These are phyloP conservation scores for Sarocladium kiliense DNA, from an alignment of 2,329 filamentous ascomycete species.

Conservation along the genomic window DNA sequence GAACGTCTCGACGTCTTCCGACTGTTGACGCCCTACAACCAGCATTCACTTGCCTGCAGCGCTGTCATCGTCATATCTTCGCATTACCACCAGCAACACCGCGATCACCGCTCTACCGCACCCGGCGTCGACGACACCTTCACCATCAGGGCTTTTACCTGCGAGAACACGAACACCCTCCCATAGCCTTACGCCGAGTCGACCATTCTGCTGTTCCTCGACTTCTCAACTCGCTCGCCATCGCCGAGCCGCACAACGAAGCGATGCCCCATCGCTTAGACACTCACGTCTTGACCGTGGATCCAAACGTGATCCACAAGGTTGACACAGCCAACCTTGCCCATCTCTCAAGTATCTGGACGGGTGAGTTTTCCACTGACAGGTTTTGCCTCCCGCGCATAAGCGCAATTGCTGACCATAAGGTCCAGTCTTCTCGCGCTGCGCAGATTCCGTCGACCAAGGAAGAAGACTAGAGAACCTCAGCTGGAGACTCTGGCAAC, in stretches of 20 bases:
- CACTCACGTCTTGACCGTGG: conserved; percentile 83
- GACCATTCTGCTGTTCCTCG: neutral
- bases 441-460: conserved; percentile 89
- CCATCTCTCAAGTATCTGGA: conserved; percentile 96
- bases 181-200: neutral
- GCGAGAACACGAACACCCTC: neutral
- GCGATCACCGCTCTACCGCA: conserved; percentile 3
- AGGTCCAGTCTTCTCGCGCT: conserved; percentile 81
- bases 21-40: neutral
- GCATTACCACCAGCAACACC: neutral
- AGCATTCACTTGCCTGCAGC: conserved; percentile 8
- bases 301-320: conserved; percentile 87
- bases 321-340: conserved; percentile 90
- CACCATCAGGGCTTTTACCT: neutral
- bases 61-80: conserved; percentile 3
- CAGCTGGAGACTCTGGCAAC: conserved; percentile 92
- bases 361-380: conserved; percentile 58
- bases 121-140: neutral
- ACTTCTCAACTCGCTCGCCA: conserved; percentile 26
- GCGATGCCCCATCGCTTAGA: conserved; percentile 79
- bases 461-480: conserved; percentile 90
- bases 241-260: conserved; percentile 30
- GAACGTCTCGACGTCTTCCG: neutral
- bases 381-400: neutral
- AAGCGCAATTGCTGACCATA: conserved; percentile 24